phyloP scores from a whole-genome alignment of 2,329 filamentous ascomycete genomes.

The Macrophomina phaseolina region DNA sequence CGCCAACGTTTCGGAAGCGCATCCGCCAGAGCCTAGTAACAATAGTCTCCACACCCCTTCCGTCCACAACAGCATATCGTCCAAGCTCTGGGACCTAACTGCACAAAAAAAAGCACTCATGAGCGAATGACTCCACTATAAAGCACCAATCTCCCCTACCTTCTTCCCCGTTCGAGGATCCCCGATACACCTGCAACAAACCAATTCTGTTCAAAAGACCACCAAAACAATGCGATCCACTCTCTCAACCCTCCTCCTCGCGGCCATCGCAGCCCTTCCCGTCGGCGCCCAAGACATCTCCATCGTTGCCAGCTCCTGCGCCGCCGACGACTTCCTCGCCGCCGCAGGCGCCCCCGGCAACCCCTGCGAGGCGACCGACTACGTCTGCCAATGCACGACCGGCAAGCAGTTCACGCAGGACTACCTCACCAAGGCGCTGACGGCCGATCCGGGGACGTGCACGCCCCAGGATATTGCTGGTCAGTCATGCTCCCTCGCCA shows the following conservation, averaged over 20 bases:
- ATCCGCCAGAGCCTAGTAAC: background rate
- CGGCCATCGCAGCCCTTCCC: background rate
- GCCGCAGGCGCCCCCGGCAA: background rate
- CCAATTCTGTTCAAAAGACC: too few relatives aligned
- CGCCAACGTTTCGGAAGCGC: slow-evolving; percentile 1
- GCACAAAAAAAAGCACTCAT: background rate
- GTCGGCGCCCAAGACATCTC: slow-evolving; percentile 6
- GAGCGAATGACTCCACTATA: too few relatives aligned
- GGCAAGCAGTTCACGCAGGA: slow-evolving; percentile 10
- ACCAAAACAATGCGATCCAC: background rate
- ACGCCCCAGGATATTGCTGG: background rate
- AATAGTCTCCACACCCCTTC: background rate
- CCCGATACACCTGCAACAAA: too few relatives aligned
- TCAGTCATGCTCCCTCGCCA: background rate
- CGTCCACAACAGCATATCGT: background rate
- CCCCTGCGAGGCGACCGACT: slow-evolving; percentile 11
- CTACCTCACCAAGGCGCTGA: slow-evolving; percentile 2
- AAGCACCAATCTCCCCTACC: too few relatives aligned
- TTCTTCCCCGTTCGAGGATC: too few relatives aligned
- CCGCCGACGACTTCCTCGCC: slow-evolving; percentile 10
- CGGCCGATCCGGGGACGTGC: slow-evolving; percentile 7
- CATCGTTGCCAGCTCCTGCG: slow-evolving; percentile 15
- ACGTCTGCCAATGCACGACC: slow-evolving; percentile 13
- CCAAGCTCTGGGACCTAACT: background rate
- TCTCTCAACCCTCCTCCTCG: background rate